Evolutionary conservation across 768 basidiomycete species (phyloP).

Genomic region (Termitomyces sp.): DNA sequence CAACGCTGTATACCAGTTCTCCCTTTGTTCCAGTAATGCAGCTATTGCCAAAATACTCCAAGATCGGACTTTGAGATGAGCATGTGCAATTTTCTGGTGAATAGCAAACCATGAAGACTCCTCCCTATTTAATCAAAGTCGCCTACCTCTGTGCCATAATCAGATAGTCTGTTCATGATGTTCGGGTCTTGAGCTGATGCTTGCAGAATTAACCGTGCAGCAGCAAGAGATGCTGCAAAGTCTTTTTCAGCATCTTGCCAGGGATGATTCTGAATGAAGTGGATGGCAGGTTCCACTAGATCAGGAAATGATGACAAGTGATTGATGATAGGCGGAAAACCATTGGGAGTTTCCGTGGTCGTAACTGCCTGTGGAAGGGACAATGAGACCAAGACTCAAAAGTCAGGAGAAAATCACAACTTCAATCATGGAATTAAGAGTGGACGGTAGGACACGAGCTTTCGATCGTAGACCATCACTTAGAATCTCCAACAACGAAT

Average conservation of each 20-base stretch:
- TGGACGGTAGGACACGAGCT: conserved; percentile 45
- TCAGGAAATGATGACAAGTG: conserved; percentile 34
- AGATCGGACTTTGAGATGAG: conserved; percentile 44
- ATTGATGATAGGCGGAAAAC: conserved; percentile 27
- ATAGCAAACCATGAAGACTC: background rate
- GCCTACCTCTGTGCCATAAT: conserved; percentile 36
- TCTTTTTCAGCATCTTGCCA: conserved; percentile 52
- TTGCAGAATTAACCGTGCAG: conserved; percentile 53
- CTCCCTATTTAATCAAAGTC: background rate
- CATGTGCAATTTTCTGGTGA: conserved; percentile 33
- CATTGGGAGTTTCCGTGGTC: conserved; percentile 27
- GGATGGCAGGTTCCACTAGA: conserved; percentile 50
- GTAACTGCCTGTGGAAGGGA: conserved; percentile 22
- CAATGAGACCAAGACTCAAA: background rate
- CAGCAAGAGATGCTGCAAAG: conserved; percentile 48
- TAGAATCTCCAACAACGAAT: conserved; percentile 49
- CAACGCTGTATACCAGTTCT: conserved; percentile 38
- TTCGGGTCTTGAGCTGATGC: conserved; percentile 43
- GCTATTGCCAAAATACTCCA: conserved; percentile 68
- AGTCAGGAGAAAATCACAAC: conserved; percentile 30
- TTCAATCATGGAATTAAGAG: conserved; percentile 52
- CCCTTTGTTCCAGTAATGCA: conserved; percentile 42
- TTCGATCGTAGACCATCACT: conserved; percentile 55
- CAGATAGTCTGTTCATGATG: conserved; percentile 38
- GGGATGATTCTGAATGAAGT: conserved; percentile 50